phyloP scores from a whole-genome alignment of 2,329 filamentous ascomycete species.

The Colletotrichum sp. region DNA sequence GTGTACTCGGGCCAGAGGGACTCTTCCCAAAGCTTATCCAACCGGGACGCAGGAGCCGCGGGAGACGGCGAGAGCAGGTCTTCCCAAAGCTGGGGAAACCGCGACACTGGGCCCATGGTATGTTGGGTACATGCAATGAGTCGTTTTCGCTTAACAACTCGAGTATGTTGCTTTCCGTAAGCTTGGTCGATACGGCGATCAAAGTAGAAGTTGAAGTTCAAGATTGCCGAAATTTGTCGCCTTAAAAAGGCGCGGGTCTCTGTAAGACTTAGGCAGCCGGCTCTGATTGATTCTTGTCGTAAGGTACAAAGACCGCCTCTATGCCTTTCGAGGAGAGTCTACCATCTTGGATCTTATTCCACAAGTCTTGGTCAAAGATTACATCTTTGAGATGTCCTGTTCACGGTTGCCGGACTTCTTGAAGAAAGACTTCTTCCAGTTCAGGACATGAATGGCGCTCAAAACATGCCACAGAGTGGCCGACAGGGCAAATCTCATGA shows the following conservation, averaged over 20 bases:
- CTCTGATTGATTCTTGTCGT: background rate
- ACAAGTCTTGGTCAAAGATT: background rate
- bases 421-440: background rate
- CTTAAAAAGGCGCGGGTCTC: background rate
- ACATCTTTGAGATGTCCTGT: background rate
- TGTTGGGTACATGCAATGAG: background rate
- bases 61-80: background rate
- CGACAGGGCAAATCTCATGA: rapidly evolving
- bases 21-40: background rate
- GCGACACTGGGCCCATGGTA: background rate
- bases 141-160: background rate
- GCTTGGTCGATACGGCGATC: background rate
- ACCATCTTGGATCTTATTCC: background rate
- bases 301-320: background rate
- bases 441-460: background rate
- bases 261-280: background rate
- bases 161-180: background rate
- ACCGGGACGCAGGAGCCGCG: background rate
- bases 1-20: background rate
- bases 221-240: background rate
- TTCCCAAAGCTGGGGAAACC: background rate
- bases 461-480: rapidly evolving
- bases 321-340: background rate
- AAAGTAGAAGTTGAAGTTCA: background rate
- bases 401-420: background rate